A percentile compares a stretch with the other conserved stretches of the same genome.
phyloP scores from a whole-genome alignment of 441 rosid species.

The Erodium moschatum region DNA sequence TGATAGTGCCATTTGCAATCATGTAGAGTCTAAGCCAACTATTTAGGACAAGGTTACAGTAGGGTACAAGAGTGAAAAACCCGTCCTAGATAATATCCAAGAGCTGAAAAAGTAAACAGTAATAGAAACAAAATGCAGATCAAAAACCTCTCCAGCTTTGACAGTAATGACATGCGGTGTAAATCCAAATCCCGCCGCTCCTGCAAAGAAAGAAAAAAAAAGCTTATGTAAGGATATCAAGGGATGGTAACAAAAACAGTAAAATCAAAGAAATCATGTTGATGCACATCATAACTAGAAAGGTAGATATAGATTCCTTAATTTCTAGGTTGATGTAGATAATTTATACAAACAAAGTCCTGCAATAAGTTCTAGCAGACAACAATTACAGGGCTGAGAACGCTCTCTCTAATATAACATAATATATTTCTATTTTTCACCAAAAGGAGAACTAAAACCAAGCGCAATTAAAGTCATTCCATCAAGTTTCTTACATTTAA shows the following conservation, averaged over 20 bases:
- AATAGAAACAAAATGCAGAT: slow-evolving; percentile 15
- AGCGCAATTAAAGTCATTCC: too few species aligned
- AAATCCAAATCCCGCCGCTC: slow-evolving; percentile 62
- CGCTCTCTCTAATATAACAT: too few species aligned
- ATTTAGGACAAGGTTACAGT: not conserved
- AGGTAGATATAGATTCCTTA: not conserved
- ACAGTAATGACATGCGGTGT: slow-evolving; percentile 72
- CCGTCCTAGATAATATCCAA: not conserved
- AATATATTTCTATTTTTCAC: not conserved
- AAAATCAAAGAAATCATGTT: not conserved
- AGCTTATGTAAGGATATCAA: slow-evolving; percentile 5
- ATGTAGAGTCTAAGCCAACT: not conserved
- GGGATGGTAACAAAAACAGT: slow-evolving; percentile 3
- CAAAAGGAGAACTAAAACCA: not conserved
- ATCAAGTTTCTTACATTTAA: too few species aligned
- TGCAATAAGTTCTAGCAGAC: not conserved
- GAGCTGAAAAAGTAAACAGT: not conserved
- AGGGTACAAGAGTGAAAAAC: not conserved
- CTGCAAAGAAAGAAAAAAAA: slow-evolving; percentile 33
- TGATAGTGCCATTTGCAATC: not conserved
- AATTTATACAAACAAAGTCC: not conserved
- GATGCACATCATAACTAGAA: not conserved
- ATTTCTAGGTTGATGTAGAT: not conserved
- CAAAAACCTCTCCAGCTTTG: slow-evolving; percentile 72
- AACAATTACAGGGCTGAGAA: not conserved